Evolutionary conservation across 495 filamentous ascomycete genomes (phyloP), one percentile per base, ranked within the genome.

Genomic region (Lichina pygmaea): DNA sequence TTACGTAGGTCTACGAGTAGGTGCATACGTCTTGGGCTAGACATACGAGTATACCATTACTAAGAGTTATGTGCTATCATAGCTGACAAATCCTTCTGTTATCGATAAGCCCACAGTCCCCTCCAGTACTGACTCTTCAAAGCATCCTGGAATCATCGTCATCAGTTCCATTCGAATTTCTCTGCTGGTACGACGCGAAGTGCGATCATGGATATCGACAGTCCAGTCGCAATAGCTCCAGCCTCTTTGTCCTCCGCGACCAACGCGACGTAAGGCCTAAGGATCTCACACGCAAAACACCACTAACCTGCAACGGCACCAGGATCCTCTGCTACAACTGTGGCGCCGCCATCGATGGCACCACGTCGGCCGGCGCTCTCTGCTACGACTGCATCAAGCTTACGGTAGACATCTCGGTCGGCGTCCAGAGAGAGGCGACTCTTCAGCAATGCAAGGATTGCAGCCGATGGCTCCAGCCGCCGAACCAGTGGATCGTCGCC

Each of bases 321-420:
- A 92, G 78, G 8, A 91, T 93, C 53, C 78, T 94, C 31, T 94
- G 86, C 60, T 92, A 78, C 63, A 86, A 93, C 66, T 94, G 86
- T 59, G 86, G 85, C 50, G 77, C 77, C 47, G 74, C 82, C n/a
- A 91, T 94, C 48, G 81, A 89, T 57, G 86, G 86, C 55, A 89
- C 80, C n/a, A 66, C 70, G 10, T 68, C 83, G 8, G 77, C 83
- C 45, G 84, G 82, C 42, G 86, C 86, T 30, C 72, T 93, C 42
- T 97, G 89, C 60, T 76, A 79, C 54, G 84, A 93, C 65, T 97
- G 89, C 66, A 68, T 97, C 49, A 86, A 86, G 53, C 71, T 83
- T 40, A 91, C 81, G 30, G 74, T 92, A 55, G 89, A 97, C 57
- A 84, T 94, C 49, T 85, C 86, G n/a, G 63, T 77, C 60, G 86